Base-by-base conservation (phyloP, 257 asterid genomes). In the Nicotiana otophora region DNA sequence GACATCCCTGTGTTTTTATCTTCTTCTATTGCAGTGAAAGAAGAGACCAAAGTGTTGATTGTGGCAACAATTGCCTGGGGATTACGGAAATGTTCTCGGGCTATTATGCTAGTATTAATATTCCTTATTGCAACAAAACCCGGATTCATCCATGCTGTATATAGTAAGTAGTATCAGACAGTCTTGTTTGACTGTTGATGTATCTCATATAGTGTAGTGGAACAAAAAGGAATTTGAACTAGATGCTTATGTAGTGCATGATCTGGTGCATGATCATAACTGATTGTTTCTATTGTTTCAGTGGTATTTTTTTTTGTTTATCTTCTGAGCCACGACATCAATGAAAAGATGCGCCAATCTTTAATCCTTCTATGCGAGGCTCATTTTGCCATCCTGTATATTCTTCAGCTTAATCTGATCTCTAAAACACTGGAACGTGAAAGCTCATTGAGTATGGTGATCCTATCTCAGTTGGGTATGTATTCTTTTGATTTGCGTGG, bases 31-130 rank as follows among this genome's bases (percentile, higher is more conserved):
- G 86, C 92, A 96, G 99, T 91, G 90, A 93, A 90, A 85, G 99
- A 91, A 88, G 98, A 96, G 87, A 90, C 98, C 72, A 91, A 90
- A 89, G 98, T 96, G 54, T 84, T 96, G 86, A 90, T 96, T 82
- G 98, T 96, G 84, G 99, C 99, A 70, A 96, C 99, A 74, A 84
- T 96, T 86, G 98, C 98, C 83, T 96, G 99, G 99, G 99, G 98
- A 53, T 87, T 96, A 83, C 94, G 97, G 26, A 96, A 96, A 91
- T 92, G 95, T 86, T 94, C 99, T 88, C 97, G 97, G 67, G 92
- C 98, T 64, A 92, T 96, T 72, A 91, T 93, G 94, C 90, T 94
- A 86, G 84, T 93, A 86, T 92, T 93, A 86, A 94, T 94, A 85
- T 96, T 96, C 91, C 90, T 93, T 54, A 93, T 96, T 80, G 98